phyloP scores from a whole-genome alignment of 1,139 yeast species.

The Kluyveromyces sp. region DNA sequence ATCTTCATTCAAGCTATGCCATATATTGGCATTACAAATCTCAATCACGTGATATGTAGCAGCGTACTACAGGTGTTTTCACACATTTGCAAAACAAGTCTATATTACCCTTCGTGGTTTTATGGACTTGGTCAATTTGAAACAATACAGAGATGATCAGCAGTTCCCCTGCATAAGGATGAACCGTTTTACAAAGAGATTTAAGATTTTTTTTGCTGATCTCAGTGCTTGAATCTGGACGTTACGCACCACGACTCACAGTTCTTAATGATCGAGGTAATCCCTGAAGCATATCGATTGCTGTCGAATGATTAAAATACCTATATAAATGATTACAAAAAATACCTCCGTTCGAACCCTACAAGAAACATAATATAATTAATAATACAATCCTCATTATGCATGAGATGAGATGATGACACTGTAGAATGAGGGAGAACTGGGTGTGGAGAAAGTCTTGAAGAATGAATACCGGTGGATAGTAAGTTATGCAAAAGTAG shows the following conservation, averaged over 20 bases:
- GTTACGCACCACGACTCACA: no score
- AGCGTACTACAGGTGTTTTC: constrained; percentile 3
- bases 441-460: not conserved
- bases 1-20: no score
- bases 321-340: not conserved
- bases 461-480: no score
- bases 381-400: not conserved
- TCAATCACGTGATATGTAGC: constrained; percentile 6
- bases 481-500: no score
- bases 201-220: constrained; percentile 32
- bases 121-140: constrained; percentile 53
- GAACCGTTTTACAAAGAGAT: constrained; percentile 55
- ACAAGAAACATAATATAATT: not conserved
- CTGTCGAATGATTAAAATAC: no score
- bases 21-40: not conserved
- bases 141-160: constrained; percentile 95
- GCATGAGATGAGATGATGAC: not conserved
- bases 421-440: no score
- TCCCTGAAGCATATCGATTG: no score
- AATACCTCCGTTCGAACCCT: constrained; percentile 11
- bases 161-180: constrained; percentile 96
- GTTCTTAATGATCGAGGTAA: no score
- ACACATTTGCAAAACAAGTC: constrained; percentile 5
- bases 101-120: constrained; percentile 7
- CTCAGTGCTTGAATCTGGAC: not conserved